Evolutionary conservation across 2,329 filamentous ascomycete species (phyloP).

Genomic region (Talaromyces sp.): DNA sequence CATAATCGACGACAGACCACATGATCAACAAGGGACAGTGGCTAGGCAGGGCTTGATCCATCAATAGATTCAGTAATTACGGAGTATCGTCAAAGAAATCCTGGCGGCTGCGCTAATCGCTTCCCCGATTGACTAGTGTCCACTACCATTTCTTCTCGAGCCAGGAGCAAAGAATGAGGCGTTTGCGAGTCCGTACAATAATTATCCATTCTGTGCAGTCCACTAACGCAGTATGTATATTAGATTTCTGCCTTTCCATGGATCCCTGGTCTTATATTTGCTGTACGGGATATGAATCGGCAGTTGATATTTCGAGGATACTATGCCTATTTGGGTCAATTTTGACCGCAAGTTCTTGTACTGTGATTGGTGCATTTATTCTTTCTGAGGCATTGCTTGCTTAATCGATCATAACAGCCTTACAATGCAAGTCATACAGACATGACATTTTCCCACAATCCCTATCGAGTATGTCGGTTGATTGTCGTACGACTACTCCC

Average conservation of each 20-base stretch:
- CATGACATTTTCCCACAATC: neutral
- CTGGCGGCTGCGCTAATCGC: conserved; percentile 14
- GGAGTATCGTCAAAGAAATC: neutral
- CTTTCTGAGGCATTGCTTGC: neutral
- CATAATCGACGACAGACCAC: neutral
- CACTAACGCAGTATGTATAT: neutral
- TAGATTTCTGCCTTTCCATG: neutral
- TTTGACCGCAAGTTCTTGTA: neutral
- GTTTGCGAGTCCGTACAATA: neutral
- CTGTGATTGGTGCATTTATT: neutral
- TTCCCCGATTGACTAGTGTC: conserved; percentile 11
- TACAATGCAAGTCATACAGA: conserved; percentile 5
- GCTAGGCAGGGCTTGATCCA: conserved; percentile 1
- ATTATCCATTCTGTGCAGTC: neutral
- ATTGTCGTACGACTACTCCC: neutral
- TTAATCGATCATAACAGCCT: neutral
- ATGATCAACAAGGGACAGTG: neutral
- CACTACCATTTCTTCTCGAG: neutral
- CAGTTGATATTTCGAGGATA: neutral
- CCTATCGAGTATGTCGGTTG: neutral
- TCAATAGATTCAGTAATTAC: neutral
- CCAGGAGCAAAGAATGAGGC: neutral
- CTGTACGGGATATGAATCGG: neutral
- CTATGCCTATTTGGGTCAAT: neutral
- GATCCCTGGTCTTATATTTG: neutral